Evolutionary conservation across 441 rosid species (phyloP), one percentile per base, ranked within the genome.

Genomic region (Croton setiger): DNA sequence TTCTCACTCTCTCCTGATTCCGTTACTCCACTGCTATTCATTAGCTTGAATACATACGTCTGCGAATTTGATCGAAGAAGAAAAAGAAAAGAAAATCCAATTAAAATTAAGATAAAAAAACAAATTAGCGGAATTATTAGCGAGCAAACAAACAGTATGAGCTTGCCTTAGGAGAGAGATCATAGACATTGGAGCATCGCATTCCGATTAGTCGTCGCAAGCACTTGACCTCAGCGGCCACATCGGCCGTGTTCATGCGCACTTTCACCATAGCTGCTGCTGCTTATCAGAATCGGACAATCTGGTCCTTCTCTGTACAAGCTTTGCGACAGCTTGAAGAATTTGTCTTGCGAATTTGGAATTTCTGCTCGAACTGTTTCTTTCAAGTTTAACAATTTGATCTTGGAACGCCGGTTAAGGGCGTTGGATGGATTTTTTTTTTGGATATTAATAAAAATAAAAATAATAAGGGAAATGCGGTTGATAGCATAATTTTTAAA

Each of bases 1-100:
- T 91, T 95, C 80, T 95, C 98, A 77, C 98, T 92, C 78, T 96
- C 99, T 5, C 99, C 98, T 7, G 98, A 96, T 74, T 91, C 97
- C 15, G 98, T 89, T 43, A 88, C 82, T 36, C 98, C 98, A 35
- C 98, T 92, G 73, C 98, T 96, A 68, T 92, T 96, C 91, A 96
- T 87, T 10, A 96, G 86, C 89, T 92, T 96, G 91, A 96, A 92
- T 64, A 87, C 83, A 73, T 91, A 96, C 12, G 97, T 92, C 98
- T 96, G 81, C 56, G 41, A n/a, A 23, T 36, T 27, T 21, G 15
- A 70, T 0, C 20, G 27, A 0, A 15, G 2, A 52, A 20, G 20
- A 11, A 14, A 35, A 27, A 15, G 12, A 18, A 51, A 39, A n/a
- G n/a, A 27, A 27, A 27, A 27, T 27, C 31, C 31, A 53, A n/a